Evolutionary conservation across 805 yeast genomes (phyloP).

Genomic region (Saturnispora galanensis): DNA sequence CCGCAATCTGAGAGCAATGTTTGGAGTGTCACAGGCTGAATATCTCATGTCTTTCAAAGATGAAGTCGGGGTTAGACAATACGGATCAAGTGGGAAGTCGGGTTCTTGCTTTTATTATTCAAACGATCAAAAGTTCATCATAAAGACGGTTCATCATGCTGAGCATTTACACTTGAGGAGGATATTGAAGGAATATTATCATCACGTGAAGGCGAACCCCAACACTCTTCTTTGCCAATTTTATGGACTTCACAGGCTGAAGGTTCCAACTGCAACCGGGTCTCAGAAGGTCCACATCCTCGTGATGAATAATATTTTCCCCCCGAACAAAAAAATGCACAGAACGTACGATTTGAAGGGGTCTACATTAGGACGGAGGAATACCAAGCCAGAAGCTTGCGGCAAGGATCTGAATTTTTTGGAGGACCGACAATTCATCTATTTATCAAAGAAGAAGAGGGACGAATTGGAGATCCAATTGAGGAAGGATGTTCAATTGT

Average conservation of each 20-base stretch:
- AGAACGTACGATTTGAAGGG: slow-evolving; percentile 88
- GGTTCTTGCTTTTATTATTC: slow-evolving; percentile 96
- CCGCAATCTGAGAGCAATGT: slow-evolving; percentile 66
- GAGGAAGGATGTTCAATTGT: slow-evolving; percentile 60
- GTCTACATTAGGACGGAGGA: slow-evolving; percentile 73
- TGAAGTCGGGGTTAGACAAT: slow-evolving; percentile 80
- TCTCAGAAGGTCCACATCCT: slow-evolving; percentile 73
- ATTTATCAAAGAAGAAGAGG: slow-evolving; percentile 65
- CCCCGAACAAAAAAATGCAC: slow-evolving; percentile 84
- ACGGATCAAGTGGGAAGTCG: slow-evolving; percentile 94
- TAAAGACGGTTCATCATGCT: slow-evolving; percentile 88
- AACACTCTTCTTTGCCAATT: slow-evolving; percentile 89
- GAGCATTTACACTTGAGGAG: slow-evolving; percentile 80
- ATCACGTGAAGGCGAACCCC: slow-evolving; percentile 75
- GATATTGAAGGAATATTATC: slow-evolving; percentile 65
- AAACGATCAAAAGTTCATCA: slow-evolving; percentile 85
- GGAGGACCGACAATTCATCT: slow-evolving; percentile 50
- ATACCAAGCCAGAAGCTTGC: slow-evolving; percentile 36
- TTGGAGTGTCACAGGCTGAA: slow-evolving; percentile 93
- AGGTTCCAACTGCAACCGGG: slow-evolving; percentile 58
- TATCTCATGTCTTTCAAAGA: slow-evolving; percentile 88
- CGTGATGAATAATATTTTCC: slow-evolving; percentile 95
- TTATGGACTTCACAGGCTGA: slow-evolving; percentile 89
- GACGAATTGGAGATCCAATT: slow-evolving; percentile 58
- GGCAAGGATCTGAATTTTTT: slow-evolving; percentile 88